phyloP scores from a whole-genome alignment of 2,329 filamentous ascomycete species.

The Colletotrichum orchidophilum region DNA sequence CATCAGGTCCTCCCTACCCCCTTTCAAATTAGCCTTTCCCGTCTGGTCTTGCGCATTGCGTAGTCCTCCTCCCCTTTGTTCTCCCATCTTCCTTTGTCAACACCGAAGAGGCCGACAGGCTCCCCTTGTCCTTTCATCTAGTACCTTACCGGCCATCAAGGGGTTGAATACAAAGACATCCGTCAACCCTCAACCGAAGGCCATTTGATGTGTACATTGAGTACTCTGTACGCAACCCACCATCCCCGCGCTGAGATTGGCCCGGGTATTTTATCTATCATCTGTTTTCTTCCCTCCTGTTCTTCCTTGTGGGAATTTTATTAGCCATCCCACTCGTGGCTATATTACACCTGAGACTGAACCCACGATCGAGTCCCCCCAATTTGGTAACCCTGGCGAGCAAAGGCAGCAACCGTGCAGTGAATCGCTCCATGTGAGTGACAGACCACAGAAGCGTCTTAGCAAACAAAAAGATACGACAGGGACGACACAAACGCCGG shows the following conservation, averaged over 20 bases:
- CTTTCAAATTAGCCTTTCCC: conserved; percentile 20
- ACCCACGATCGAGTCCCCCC: conserved; percentile 1
- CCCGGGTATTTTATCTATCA: neutral
- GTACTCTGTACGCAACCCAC: neutral
- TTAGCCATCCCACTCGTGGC: conserved; percentile 6
- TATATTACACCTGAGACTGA: neutral
- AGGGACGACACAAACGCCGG: neutral
- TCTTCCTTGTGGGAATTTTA: neutral
- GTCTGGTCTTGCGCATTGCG: conserved; percentile 1
- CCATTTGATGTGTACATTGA: neutral
- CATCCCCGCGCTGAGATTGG: neutral
- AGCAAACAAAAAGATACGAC: neutral
- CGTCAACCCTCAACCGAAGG: neutral
- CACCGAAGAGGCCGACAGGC: conserved; percentile 11
- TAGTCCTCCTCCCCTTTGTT: conserved; percentile 1
- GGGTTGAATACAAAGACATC: conserved; percentile 8
- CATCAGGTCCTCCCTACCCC: neutral
- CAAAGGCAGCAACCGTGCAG: neutral
- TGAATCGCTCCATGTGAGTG: neutral
- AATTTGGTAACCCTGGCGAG: neutral
- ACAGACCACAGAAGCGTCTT: neutral
- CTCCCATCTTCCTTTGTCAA: conserved; percentile 12
- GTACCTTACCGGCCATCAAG: neutral
- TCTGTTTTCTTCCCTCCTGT: neutral
- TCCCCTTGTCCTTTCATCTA: conserved; percentile 10